Evolutionary conservation across 495 filamentous ascomycete genomes (phyloP), one percentile per base, ranked within the genome.

Genomic region (Entonaema liquescens): DNA sequence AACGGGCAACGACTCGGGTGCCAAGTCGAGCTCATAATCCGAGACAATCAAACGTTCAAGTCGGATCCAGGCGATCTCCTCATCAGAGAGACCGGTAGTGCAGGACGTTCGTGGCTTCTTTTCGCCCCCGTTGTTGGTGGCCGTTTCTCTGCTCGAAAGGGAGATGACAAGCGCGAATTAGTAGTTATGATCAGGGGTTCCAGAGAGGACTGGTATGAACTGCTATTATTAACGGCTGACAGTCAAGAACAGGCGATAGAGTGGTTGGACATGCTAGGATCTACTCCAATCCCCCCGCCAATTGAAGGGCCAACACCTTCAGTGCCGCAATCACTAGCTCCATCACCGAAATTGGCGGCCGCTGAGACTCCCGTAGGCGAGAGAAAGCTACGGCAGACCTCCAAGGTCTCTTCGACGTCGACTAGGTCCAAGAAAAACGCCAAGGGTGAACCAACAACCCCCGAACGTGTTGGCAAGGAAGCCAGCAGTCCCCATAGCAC

Each of bases 1-100:
- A 96, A 85, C 76, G 96, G 95, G 0, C 94, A 98, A 73, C 83
- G 92, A 40, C 84, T 98, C 21, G 92, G 91, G 68, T 97, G 95
- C 74, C 91, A 90, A 59, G 88, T 96, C n/a, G 96, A 98, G 75
- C 73, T 98, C 5, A 84, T 98, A 9, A 83, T 95, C 49, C 88
- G 95, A 76, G 95, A 98, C 76, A 92, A 92, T 44, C 79, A 87
- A 19, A 72, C 78, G 21, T 77, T 79, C 49, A 81, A 82, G 49
- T 71, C 79, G 12, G 87, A 88, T 66, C 81, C 82, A 40, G 92
- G 94, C 2, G 95, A 99, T 77, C 78, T 99, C 52, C 86, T 99
- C 17, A 89, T 99, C 61, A 95, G 93, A 67, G 94, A 98, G 76
- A 87, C 97, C 56, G 92, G 93, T 50, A 85, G 85, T 65, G 84